Base-by-base conservation (phyloP, 1,284 basidiomycete species). In the Cutaneotrichosporon sp. region DNA sequence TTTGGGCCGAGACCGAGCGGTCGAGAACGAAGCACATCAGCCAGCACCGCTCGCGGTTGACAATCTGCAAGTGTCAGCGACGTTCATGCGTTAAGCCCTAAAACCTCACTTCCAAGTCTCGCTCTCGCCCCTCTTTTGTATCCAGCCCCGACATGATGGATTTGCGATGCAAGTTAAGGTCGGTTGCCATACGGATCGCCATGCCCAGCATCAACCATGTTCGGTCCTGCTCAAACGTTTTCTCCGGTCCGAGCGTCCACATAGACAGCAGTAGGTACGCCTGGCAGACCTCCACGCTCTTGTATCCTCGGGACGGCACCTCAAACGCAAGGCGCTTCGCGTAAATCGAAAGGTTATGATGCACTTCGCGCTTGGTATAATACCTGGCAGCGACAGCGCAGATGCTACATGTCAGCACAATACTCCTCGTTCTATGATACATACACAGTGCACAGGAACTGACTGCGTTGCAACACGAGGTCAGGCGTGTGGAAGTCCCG, bases 11-110 rank as follows among this genome's bases (percentile, higher is more conserved):
- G 54, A 87, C 81, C 60, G 90, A 93, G 52, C 91, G 82, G 72
- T 97, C 93, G 32, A 96, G 79, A 51, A 83, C 83, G 72, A 90
- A 97, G 70, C 90, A 96, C 59, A 93, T 75, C 49, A 94, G 80
- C 93, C 93, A 97, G 22, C 91, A 93, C 43, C 93, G 78, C 72
- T 97, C 93, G 38, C 93, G 82, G 71, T 96, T 97, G 72, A 90
- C 85, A 16, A 96, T 86, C 76, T 96, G 41, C 4, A 12, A 29
- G 27, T 16, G 42, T 32, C 14, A 44, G 42, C 27, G 14, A 47
- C 19, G 44, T 5, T 24, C 7, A 11, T 31, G 11, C 26, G 3
- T 24, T 8, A 8, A 14, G 5, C 34, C 24, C 5, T 25, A 25
- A 44, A n/a, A n/a, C n/a, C 66, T 59, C 49, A 70, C 68, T 55